phyloP scores from a whole-genome alignment of 169 alveolate species.

The Plasmodium blacklocki region DNA sequence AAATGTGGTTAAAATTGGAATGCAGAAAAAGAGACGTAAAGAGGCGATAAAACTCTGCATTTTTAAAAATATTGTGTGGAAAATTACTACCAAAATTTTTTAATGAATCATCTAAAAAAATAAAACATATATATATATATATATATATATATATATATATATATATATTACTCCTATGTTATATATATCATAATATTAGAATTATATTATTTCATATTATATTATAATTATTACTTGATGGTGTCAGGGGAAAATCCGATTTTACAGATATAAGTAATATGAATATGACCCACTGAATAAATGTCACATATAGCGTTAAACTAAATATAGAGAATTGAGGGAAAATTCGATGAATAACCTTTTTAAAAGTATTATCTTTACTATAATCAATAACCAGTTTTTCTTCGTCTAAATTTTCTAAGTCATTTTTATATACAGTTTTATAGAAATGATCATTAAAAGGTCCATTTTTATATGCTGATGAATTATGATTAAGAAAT shows the following conservation, averaged over 20 bases:
- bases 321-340: slow-evolving; percentile 75
- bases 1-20: slow-evolving; percentile 77
- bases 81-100: slow-evolving; percentile 73
- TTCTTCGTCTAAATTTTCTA: slow-evolving; percentile 71
- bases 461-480: slow-evolving; percentile 52
- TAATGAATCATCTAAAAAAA: slow-evolving; percentile 66
- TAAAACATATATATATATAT: background rate
- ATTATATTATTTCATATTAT: too few relatives aligned
- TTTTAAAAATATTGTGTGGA: slow-evolving; percentile 62
- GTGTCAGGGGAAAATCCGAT: slow-evolving; percentile 64
- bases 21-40: slow-evolving; percentile 71
- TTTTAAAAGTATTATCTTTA: slow-evolving; percentile 55
- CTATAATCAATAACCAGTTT: slow-evolving; percentile 37
- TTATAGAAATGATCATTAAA: slow-evolving; percentile 77
- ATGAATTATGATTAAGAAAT: slow-evolving; percentile 60
- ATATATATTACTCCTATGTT: background rate
- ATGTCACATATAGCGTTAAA: slow-evolving; percentile 64
- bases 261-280: slow-evolving; percentile 63
- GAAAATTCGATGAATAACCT: slow-evolving; percentile 60
- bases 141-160: background rate
- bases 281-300: slow-evolving; percentile 72
- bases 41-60: slow-evolving; percentile 75
- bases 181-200: background rate
- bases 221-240: slow-evolving; percentile 32
- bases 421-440: slow-evolving; percentile 67